Conservation (phyloP, 2,329 filamentous ascomycete species). For the Grosmannia clavigera region DNA sequence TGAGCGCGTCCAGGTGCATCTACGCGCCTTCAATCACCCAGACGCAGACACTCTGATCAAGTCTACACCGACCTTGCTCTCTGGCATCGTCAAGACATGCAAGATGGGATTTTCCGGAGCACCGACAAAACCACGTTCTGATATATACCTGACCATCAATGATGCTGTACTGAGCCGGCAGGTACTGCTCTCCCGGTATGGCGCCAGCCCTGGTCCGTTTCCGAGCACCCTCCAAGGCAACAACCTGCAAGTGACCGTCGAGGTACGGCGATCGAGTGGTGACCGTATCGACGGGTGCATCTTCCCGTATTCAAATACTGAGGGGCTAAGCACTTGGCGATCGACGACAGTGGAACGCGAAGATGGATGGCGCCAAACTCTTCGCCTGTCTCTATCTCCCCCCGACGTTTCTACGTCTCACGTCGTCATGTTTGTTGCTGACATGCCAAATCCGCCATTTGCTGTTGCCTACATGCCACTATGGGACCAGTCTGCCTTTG, state of each 20-base stretch:
- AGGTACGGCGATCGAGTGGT: conserved; percentile 69
- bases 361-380: conserved; percentile 76
- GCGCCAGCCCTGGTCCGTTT: conserved; percentile 63
- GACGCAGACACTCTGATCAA: conserved; percentile 75
- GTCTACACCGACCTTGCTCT: conserved; percentile 75
- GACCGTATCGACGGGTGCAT: conserved; percentile 82
- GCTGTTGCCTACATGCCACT: conserved; percentile 86
- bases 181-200: conserved; percentile 51
- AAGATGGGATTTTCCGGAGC: conserved; percentile 93
- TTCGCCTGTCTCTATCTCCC: conserved; percentile 67
- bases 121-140: conserved; percentile 75
- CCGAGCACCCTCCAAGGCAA: conserved; percentile 48
- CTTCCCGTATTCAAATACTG: conserved; percentile 69
- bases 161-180: conserved; percentile 70
- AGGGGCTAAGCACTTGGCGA: conserved; percentile 73
- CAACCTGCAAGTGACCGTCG: conserved; percentile 79
- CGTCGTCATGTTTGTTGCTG: conserved; percentile 78
- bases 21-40: conserved; percentile 63
- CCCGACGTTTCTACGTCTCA: conserved; percentile 74
- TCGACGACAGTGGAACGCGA: conserved; percentile 70
- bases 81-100: conserved; percentile 66
- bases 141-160: conserved; percentile 84
- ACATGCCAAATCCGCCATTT: conserved; percentile 78
- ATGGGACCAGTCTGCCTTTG: conserved; percentile 85
- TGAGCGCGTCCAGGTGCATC: conserved; percentile 66